Evolutionary conservation across 2,329 filamentous ascomycete species (phyloP), one percentile per base, ranked within the genome.

Genomic region (Colletotrichum plurivorum): DNA sequence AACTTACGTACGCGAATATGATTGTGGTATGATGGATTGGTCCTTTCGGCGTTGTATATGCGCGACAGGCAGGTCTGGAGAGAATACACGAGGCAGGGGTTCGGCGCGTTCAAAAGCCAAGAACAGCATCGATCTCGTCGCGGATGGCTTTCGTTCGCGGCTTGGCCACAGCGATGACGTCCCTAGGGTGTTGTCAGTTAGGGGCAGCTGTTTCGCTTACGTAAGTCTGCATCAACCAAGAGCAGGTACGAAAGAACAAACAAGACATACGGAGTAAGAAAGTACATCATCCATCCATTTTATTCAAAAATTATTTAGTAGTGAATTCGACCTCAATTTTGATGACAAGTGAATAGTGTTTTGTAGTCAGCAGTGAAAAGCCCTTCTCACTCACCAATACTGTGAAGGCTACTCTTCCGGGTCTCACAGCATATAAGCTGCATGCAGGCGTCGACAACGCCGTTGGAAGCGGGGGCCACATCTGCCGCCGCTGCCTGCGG

Each of bases 131-230:
- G 10, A 36, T 9, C 10, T 27, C 25, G 18, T 59, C 54, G 62
- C 55, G 62, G 55, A 41, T 60, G 62, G 62, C 61, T 69, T 56
- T 66, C 54, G 49, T 41, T 59, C 49, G 62, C 61, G 54, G 41
- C 48, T 69, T 55, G 27, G 66, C 62, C 31, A 13, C n/a, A 31
- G 31, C 53, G 52, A 67, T 63, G 64, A 67, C 59, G 64, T 67
- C 52, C 52, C 31, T 10, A 10, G 31, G 31, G 31, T 8, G 31
- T 36, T 36, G 31, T 36, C 31, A 5, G 31, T 10, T 36, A 36
- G 8, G 31, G 10, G 31, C 8, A 3, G 31, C 31, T 9, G 31
- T 5, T 36, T 9, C 4, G 31, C 8, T 36, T 10, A 36, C 31
- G 31, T 36, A 36, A 36, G 31, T 36, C 27, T 25, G 22, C 5